Percentiles rank a stretch among this genome's conserved stretches.
These are phyloP conservation scores for Mycena albidolilacea DNA, from an alignment of 768 basidiomycete species.

Conservation along the genomic window DNA sequence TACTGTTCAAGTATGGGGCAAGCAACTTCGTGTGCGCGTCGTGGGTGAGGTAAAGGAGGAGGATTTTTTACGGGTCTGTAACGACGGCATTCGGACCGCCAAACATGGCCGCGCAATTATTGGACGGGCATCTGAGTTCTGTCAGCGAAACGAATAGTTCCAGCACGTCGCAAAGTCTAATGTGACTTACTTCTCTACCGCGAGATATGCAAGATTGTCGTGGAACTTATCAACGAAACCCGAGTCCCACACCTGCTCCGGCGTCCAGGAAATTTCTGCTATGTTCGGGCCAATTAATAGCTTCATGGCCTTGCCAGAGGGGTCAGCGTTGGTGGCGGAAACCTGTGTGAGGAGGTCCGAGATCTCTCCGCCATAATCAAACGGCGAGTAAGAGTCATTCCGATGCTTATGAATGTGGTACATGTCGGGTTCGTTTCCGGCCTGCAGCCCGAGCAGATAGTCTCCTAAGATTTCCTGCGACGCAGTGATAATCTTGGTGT, in stretches of 20 bases:
- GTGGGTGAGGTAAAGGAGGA: slow-evolving; percentile 62
- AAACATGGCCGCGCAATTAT: neutral
- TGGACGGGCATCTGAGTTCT: slow-evolving; percentile 48
- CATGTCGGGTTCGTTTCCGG: slow-evolving; percentile 87
- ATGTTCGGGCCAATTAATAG: slow-evolving; percentile 76
- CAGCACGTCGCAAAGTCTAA: neutral
- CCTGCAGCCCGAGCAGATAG: slow-evolving; percentile 78
- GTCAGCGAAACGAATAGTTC: neutral
- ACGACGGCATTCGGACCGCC: neutral
- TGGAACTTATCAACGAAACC: slow-evolving; percentile 63
- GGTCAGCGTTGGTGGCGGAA: slow-evolving; percentile 54
- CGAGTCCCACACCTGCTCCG: slow-evolving; percentile 63
- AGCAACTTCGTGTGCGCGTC: slow-evolving; percentile 53
- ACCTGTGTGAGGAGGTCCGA: slow-evolving; percentile 51
- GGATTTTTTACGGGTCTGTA: slow-evolving; percentile 54
- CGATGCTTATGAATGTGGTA: slow-evolving; percentile 58
- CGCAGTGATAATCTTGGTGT: slow-evolving; percentile 5
- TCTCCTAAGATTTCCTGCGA: slow-evolving; percentile 74
- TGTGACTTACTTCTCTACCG: slow-evolving; percentile 71
- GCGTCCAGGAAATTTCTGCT: slow-evolving; percentile 67
- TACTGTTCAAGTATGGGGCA: slow-evolving; percentile 53
- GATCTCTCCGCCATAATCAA: slow-evolving; percentile 68
- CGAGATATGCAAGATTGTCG: slow-evolving; percentile 57
- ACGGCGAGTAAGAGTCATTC: slow-evolving; percentile 37
- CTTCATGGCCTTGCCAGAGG: slow-evolving; percentile 52